A percentile compares a stretch with the other conserved stretches of the same genome.
phyloP scores from a whole-genome alignment of 2,329 filamentous ascomycete species.

The Sclerotinia borealis region DNA sequence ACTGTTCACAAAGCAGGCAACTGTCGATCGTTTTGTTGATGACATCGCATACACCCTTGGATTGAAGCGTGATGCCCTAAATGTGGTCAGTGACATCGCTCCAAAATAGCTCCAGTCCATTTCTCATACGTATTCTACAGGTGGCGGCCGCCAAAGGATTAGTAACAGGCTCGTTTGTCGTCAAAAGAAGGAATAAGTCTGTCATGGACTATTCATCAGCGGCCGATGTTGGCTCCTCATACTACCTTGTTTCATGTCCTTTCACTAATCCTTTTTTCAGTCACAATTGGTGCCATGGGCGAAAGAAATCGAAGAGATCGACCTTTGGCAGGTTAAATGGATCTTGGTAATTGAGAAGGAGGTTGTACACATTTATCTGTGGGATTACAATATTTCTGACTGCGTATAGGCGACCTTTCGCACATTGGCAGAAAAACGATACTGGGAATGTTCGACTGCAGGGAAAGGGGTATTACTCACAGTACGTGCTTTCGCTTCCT shows the following conservation, averaged over 20 bases:
- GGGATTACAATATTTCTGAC: constrained; percentile 19
- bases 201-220: constrained; percentile 35
- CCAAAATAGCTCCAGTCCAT: neutral
- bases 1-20: constrained; percentile 61
- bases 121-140: constrained; percentile 36
- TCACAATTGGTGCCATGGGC: constrained; percentile 56
- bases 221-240: constrained; percentile 33
- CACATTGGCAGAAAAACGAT: constrained; percentile 52
- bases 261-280: constrained; percentile 29
- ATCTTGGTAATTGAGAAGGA: constrained; percentile 76
- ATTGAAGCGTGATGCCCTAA: constrained; percentile 57
- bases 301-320: constrained; percentile 43
- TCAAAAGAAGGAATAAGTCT: constrained; percentile 42
- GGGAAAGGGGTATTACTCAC: constrained; percentile 63
- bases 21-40: constrained; percentile 68
- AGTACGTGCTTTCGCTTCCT: constrained; percentile 36
- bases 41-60: constrained; percentile 66
- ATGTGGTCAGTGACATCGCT: constrained; percentile 52
- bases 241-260: neutral
- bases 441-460: constrained; percentile 44
- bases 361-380: constrained; percentile 34
- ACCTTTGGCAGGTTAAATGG: constrained; percentile 51
- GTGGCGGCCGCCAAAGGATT: constrained; percentile 70
- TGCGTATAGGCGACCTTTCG: constrained; percentile 64
- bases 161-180: constrained; percentile 50